Evolutionary conservation across 2,329 filamentous ascomycete species (phyloP).

Genomic region (Pochonia chlamydosporia): DNA sequence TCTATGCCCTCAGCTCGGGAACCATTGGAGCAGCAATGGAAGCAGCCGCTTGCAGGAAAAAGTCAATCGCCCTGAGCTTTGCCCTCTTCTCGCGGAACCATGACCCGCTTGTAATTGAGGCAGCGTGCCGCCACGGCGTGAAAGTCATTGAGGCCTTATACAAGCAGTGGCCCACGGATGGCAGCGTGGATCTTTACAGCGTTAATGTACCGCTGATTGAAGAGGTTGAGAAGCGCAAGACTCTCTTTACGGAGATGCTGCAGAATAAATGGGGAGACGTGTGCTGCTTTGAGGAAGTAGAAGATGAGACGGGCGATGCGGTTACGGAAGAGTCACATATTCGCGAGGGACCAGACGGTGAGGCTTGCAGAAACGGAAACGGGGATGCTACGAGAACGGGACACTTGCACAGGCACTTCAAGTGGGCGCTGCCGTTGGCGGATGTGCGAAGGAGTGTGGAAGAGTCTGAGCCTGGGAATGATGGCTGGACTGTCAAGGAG

Average conservation of each 20-base stretch:
- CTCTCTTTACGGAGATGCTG: conserved; percentile 79
- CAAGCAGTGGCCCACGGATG: conserved; percentile 63
- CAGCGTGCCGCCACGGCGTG: conserved; percentile 68
- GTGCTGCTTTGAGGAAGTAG: conserved; percentile 79
- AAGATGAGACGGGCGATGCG: conserved; percentile 57
- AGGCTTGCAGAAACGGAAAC: too few relatives aligned
- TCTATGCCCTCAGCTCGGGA: conserved; percentile 71
- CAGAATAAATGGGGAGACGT: conserved; percentile 87
- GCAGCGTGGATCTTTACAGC: conserved; percentile 74
- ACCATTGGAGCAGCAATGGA: conserved; percentile 74
- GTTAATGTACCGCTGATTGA: conserved; percentile 86
- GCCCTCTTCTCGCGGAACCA: conserved; percentile 86
- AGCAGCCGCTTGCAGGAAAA: conserved; percentile 63
- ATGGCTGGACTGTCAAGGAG: conserved; percentile 88
- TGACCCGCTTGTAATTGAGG: conserved; percentile 73
- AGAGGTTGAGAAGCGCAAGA: conserved; percentile 63
- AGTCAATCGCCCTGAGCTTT: conserved; percentile 78
- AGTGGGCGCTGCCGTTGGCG: conserved; percentile 80
- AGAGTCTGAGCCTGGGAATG: conserved; percentile 71
- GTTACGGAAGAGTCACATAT: conserved; percentile 69
- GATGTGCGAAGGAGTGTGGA: conserved; percentile 88
- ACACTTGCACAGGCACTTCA: conserved; percentile 82
- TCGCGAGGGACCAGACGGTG: conserved; percentile 36
- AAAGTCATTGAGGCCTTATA: conserved; percentile 73
- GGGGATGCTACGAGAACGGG: conserved; percentile 48